phyloP scores from a whole-genome alignment of 2,329 filamentous ascomycete genomes.

The Neoarthrinium moseri region DNA sequence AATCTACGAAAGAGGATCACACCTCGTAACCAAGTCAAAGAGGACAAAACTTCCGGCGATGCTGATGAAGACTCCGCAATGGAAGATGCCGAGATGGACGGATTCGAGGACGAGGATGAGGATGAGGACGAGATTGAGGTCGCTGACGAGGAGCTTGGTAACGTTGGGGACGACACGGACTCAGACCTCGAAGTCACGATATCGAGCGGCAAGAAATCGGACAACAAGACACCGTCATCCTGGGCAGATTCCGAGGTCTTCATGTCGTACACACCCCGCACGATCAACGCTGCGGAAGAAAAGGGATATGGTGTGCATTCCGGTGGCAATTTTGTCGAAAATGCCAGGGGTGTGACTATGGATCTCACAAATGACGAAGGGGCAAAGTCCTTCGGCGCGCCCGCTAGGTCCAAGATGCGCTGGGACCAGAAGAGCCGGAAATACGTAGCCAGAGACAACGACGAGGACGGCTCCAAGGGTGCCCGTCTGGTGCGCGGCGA shows the following conservation, averaged over 20 bases:
- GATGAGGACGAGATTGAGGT: constrained; percentile 15
- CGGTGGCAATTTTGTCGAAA: constrained; percentile 81
- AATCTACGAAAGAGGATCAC: constrained; percentile 56
- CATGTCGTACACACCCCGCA: constrained; percentile 92
- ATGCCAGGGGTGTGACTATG: constrained; percentile 86
- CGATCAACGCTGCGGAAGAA: constrained; percentile 80
- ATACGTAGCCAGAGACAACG: constrained; percentile 88
- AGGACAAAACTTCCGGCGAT: constrained; percentile 29
- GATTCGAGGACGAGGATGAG: constrained; percentile 22
- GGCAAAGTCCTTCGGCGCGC: constrained; percentile 74
- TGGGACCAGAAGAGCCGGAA: constrained; percentile 98
- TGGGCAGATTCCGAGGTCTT: constrained; percentile 88
- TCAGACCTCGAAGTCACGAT: constrained; percentile 68
- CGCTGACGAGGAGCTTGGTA: constrained; percentile 33
- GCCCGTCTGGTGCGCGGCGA: constrained; percentile 79
- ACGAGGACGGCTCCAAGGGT: constrained; percentile 84
- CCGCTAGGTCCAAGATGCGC: constrained; percentile 73
- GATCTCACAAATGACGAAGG: constrained; percentile 89
- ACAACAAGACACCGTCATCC: constrained; percentile 50
- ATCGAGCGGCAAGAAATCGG: constrained; percentile 53
- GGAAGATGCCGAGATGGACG: constrained; percentile 1
- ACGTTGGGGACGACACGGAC: constrained; percentile 32
- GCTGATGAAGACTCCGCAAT: constrained; percentile 28
- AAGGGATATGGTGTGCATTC: constrained; percentile 91
- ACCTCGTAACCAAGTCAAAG: constrained; percentile 39